Conservation (phyloP, 345 rosid genomes). For the Populus alba region DNA sequence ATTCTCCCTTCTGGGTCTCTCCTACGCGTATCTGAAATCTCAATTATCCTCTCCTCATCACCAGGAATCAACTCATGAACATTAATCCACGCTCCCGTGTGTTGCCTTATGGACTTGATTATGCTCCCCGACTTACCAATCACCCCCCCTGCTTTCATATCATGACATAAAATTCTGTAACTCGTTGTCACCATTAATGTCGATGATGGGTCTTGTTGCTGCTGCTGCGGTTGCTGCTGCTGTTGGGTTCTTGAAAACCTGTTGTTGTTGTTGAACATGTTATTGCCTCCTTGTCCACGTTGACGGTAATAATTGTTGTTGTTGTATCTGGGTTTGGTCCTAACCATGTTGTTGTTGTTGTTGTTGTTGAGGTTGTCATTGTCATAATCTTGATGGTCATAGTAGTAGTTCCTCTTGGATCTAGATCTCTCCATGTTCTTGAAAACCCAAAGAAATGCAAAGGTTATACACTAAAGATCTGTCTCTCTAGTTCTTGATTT, state of each 20-base stretch:
- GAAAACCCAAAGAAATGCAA: background rate
- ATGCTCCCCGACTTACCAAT: constrained; percentile 95
- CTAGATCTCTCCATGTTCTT: constrained; percentile 87
- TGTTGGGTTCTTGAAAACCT: background rate
- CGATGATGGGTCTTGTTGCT: constrained; percentile 38
- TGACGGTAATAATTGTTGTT: constrained; percentile 38
- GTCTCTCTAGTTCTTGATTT: background rate
- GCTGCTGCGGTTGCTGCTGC: constrained; percentile 24
- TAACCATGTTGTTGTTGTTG: constrained; percentile 22
- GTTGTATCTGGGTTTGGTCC: constrained; percentile 74
- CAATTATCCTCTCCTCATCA: constrained; percentile 90
- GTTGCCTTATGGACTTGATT: constrained; percentile 84
- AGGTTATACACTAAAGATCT: background rate
- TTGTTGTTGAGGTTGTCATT: constrained; percentile 35
- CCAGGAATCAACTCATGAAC: constrained; percentile 91
- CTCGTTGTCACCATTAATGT: constrained; percentile 69
- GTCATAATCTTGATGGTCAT: constrained; percentile 78
- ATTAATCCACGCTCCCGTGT: constrained; percentile 97
- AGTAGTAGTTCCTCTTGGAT: constrained; percentile 90
- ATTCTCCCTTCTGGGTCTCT: constrained; percentile 92
- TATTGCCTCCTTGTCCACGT: constrained; percentile 50
- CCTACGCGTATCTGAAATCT: constrained; percentile 89
- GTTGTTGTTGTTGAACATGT: constrained; percentile 3
- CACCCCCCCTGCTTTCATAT: constrained; percentile 93
- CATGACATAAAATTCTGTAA: constrained; percentile 93